These are phyloP conservation scores for Talaromyces sp. DNA, from an alignment of 2,329 filamentous ascomycete species.

Conservation along the genomic window DNA sequence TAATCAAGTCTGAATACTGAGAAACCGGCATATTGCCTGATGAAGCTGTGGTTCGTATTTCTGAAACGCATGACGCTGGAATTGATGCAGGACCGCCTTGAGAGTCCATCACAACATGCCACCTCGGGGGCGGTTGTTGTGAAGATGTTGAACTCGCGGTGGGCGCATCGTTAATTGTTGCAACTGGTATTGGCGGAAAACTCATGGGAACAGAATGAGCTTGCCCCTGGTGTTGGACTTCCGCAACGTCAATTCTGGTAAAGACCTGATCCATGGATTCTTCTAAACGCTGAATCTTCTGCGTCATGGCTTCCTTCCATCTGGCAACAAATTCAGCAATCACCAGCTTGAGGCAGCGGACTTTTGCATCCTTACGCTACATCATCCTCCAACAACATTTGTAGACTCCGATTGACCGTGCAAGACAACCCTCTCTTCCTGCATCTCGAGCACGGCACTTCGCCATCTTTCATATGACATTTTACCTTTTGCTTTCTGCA, in stretches of 20 bases:
- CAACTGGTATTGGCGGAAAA: background rate
- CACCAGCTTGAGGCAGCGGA: background rate
- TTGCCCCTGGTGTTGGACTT: conserved; percentile 14
- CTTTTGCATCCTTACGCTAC: conserved; percentile 26
- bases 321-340: conserved; percentile 22
- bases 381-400: conserved; percentile 45
- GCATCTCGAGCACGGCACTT: conserved; percentile 43
- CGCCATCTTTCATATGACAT: conserved; percentile 42
- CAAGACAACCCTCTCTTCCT: conserved; percentile 43
- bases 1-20: conserved; percentile 43
- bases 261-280: conserved; percentile 33
- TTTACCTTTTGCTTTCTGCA: conserved; percentile 37
- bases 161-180: background rate
- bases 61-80: conserved; percentile 24
- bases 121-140: conserved; percentile 30
- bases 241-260: conserved; percentile 23
- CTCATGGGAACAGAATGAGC: background rate
- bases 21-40: conserved; percentile 16
- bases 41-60: conserved; percentile 18
- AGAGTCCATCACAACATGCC: conserved; percentile 42
- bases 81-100: conserved; percentile 33
- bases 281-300: conserved; percentile 40
- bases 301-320: conserved; percentile 43
- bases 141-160: conserved; percentile 7
- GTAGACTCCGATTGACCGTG: conserved; percentile 43